These are phyloP conservation scores for Tephrocybe rancida DNA, from an alignment of 768 basidiomycete species.

Conservation along the genomic window DNA sequence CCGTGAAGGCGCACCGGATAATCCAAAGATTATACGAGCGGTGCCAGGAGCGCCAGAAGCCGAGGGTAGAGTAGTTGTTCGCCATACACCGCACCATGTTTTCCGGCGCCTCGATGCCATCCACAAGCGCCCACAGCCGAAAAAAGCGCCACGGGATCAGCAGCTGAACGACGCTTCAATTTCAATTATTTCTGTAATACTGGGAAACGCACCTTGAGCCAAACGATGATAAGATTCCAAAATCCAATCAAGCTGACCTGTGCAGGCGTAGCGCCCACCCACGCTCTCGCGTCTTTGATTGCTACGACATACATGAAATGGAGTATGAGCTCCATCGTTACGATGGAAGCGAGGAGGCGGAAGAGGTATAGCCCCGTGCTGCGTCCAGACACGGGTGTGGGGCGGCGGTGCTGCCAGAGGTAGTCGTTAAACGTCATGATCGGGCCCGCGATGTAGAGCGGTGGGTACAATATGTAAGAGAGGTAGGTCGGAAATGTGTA, in stretches of 20 bases:
- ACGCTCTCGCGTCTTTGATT: slow-evolving; percentile 87
- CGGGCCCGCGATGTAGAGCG: slow-evolving; percentile 94
- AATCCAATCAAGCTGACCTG: slow-evolving; percentile 93
- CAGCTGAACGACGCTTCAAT: slow-evolving; percentile 52
- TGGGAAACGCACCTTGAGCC: slow-evolving; percentile 78
- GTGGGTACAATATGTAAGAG: slow-evolving; percentile 85
- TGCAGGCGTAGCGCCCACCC: slow-evolving; percentile 76
- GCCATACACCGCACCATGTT: slow-evolving; percentile 99
- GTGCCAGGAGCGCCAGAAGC: slow-evolving; percentile 98
- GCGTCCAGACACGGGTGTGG: slow-evolving; percentile 43
- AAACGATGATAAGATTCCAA: slow-evolving; percentile 95
- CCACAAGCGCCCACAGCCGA: slow-evolving; percentile 87
- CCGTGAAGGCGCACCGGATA: slow-evolving; percentile 60
- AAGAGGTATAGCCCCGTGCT: slow-evolving; percentile 56
- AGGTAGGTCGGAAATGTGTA: slow-evolving; percentile 79
- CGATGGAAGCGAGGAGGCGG: slow-evolving; percentile 69
- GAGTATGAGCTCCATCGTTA: slow-evolving; percentile 89
- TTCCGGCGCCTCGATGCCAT: slow-evolving; percentile 92
- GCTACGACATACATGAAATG: slow-evolving; percentile 98
- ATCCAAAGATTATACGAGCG: slow-evolving; percentile 96
- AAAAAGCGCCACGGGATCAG: slow-evolving; percentile 97
- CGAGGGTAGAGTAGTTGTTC: slow-evolving; percentile 91
- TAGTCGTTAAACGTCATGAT: slow-evolving; percentile 79
- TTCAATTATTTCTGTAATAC: background rate
- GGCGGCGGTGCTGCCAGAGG: slow-evolving; percentile 82